Evolutionary conservation across 2,329 filamentous ascomycete genomes (phyloP).

Genomic region (Aspergillus luchuensis): DNA sequence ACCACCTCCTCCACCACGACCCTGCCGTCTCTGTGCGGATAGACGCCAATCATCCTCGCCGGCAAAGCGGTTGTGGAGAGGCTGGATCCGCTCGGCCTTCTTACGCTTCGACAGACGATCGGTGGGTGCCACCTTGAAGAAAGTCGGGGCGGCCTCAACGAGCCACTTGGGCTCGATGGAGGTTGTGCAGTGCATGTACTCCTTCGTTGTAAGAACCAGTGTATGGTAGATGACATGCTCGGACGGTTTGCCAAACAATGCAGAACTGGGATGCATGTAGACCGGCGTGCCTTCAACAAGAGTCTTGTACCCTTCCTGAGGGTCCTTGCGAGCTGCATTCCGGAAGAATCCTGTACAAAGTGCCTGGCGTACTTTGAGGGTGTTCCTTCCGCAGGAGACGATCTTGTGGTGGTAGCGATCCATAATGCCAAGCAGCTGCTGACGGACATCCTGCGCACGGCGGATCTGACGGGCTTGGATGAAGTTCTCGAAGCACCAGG

Average conservation of each 20-base stretch:
- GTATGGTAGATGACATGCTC: constrained; percentile 94
- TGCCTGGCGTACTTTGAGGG: constrained; percentile 81
- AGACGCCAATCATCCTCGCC: constrained; percentile 95
- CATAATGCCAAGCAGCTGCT: constrained; percentile 93
- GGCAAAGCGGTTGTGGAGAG: constrained; percentile 88
- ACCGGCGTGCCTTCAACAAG: constrained; percentile 93
- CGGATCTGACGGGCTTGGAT: constrained; percentile 89
- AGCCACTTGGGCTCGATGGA: constrained; percentile 92
- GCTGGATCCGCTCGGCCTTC: constrained; percentile 92
- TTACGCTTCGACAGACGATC: constrained; percentile 87
- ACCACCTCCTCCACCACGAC: constrained; percentile 82
- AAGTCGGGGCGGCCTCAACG: constrained; percentile 94
- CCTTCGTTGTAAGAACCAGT: constrained; percentile 64
- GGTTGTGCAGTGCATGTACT: constrained; percentile 97
- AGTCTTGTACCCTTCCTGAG: constrained; percentile 96
- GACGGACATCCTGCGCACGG: constrained; percentile 86
- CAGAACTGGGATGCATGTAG: constrained; percentile 88
- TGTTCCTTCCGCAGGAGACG: constrained; percentile 82
- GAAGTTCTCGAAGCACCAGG: constrained; percentile 98
- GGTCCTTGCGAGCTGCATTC: constrained; percentile 91
- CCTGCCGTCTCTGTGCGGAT: constrained; percentile 81
- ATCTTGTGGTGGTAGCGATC: constrained; percentile 82
- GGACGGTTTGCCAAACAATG: constrained; percentile 90
- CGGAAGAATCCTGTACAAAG: constrained; percentile 95
- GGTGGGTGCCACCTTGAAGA: constrained; percentile 94